Evolutionary conservation across 2,329 filamentous ascomycete species (phyloP), one percentile per base, ranked within the genome.

Genomic region (Neoarthrinium moseri): DNA sequence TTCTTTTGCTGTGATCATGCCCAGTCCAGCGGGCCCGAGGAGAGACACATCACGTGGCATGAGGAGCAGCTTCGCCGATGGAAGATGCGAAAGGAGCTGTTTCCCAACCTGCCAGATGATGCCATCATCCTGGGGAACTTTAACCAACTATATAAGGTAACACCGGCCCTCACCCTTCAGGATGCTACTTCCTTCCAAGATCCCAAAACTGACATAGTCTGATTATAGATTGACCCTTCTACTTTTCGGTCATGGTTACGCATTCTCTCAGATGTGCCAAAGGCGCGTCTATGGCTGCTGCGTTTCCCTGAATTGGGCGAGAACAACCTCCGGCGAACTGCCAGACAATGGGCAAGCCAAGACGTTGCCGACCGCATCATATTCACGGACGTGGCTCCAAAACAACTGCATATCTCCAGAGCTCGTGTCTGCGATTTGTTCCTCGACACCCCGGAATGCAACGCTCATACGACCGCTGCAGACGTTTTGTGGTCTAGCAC

Each of bases 1-100:
- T 99, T 99, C 70, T 99, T 99, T 73, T 99, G 94, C 64, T 97
- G 94, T 60, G 94, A 99, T 55, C 94, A 99, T 65, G 83, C 89
- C 39, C 91, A 97, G 65, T 96, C 91, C 46, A 89, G 89, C 15
- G 89, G 92, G 57, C 75, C 80, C 0, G 70, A 78, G 48, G 87
- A 90, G 51, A 77, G 73, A 34, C 73, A 74, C 15, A 67, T 91
- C 34, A 83, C 80, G 3, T 99, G 94, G 94, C 81, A 87, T 46
- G 83, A 90, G 45, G 92, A 97, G 67, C 87, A 92, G 64, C 70
- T 71, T 18, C 80, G 86, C 47, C 80, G 94, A 51, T 97, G 94
- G 92, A 77, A 81, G 54, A 96, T 97, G 91, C 86, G 94, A 23
- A 95, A 91, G 61, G 84, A 95, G 57, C 70, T 99, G 30, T 99